These are phyloP conservation scores for Suzukiozyma palmioleophila DNA, from an alignment of 1,139 yeast species.

Conservation along the genomic window DNA sequence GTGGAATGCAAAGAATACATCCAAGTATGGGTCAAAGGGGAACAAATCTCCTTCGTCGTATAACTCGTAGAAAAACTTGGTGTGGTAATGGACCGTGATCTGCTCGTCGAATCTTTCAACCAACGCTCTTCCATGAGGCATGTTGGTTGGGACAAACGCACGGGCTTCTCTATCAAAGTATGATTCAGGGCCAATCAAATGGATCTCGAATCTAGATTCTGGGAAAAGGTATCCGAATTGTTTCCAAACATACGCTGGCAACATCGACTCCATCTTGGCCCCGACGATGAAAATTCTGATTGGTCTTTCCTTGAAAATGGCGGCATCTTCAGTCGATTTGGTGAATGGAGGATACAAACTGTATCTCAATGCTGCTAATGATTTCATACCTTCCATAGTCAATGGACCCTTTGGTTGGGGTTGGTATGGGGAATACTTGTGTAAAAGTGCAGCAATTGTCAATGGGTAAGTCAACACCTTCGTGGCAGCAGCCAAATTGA, in stretches of 20 bases:
- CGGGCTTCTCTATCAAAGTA: conserved; percentile 57
- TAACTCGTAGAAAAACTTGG: conserved; percentile 84
- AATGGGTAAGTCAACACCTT: conserved; percentile 91
- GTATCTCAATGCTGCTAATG: conserved; percentile 86
- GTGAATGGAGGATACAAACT: conserved; percentile 75
- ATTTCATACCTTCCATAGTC: conserved; percentile 87
- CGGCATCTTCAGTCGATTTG: conserved; percentile 37
- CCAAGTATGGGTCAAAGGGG: conserved; percentile 97
- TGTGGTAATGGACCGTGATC: conserved; percentile 73
- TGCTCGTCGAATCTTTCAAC: conserved; percentile 73
- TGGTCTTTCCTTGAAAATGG: conserved; percentile 75
- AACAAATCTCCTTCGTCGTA: conserved; percentile 91
- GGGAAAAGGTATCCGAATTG: conserved; percentile 88
- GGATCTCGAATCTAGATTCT: conserved; percentile 73
- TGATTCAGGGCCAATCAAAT: conserved; percentile 92
- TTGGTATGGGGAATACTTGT: conserved; percentile 80
- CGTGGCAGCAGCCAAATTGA: conserved; percentile 91
- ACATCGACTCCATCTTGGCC: conserved; percentile 87
- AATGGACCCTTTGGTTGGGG: conserved; percentile 82
- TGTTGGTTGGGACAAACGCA: conserved; percentile 33
- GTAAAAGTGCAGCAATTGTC: conserved; percentile 79
- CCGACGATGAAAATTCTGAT: conserved; percentile 86
- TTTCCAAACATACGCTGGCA: conserved; percentile 95
- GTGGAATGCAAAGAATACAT: conserved; percentile 88
- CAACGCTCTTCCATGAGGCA: conserved; percentile 54